Evolutionary conservation across 2,329 filamentous ascomycete genomes (phyloP).

Genomic region (Fusarium albosuccineum): DNA sequence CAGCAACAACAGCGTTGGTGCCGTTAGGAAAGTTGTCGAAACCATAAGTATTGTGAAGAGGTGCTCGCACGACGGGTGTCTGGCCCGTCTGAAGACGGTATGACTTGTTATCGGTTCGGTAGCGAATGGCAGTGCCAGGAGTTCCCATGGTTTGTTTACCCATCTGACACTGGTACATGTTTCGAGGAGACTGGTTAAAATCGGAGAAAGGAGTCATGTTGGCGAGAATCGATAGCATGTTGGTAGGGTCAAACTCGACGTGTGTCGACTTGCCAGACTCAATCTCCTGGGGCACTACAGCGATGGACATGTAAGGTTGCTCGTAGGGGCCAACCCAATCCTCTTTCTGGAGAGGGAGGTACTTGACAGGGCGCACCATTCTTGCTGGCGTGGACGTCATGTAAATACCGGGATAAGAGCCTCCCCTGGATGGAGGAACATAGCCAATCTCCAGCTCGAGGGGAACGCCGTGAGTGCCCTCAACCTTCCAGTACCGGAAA

Average conservation of each 20-base stretch:
- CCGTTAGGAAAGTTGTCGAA: slow-evolving; percentile 99
- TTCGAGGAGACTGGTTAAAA: slow-evolving; percentile 97
- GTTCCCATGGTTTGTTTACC: slow-evolving; percentile 99
- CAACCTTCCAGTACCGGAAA: slow-evolving; percentile 94
- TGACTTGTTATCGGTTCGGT: slow-evolving; percentile 96
- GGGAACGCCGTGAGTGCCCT: slow-evolving; percentile 84
- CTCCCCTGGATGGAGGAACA: slow-evolving; percentile 86
- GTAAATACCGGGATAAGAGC: slow-evolving; percentile 97
- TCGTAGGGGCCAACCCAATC: slow-evolving; percentile 95
- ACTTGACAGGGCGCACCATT: slow-evolving; percentile 94
- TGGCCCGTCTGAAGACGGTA: slow-evolving; percentile 96
- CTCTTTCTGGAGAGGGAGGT: slow-evolving; percentile 85
- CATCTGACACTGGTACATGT: slow-evolving; percentile 99
- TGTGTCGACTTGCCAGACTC: slow-evolving; percentile 91
- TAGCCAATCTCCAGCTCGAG: slow-evolving; percentile 91
- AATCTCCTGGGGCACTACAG: slow-evolving; percentile 88
- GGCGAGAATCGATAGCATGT: slow-evolving; percentile 96
- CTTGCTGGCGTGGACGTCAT: slow-evolving; percentile 87
- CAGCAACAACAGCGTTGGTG: slow-evolving; percentile 93
- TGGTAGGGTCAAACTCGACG: slow-evolving; percentile 93
- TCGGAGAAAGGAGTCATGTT: slow-evolving; percentile 99
- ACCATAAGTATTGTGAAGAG: slow-evolving; percentile 94
- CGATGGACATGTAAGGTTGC: slow-evolving; percentile 98
- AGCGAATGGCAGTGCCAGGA: slow-evolving; percentile 83
- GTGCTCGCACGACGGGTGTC: slow-evolving; percentile 91